Percentiles rank a stretch among this genome's conserved stretches.
phyloP scores from a whole-genome alignment of 1,284 basidiomycete species.

The Neonothopanus nambi region DNA sequence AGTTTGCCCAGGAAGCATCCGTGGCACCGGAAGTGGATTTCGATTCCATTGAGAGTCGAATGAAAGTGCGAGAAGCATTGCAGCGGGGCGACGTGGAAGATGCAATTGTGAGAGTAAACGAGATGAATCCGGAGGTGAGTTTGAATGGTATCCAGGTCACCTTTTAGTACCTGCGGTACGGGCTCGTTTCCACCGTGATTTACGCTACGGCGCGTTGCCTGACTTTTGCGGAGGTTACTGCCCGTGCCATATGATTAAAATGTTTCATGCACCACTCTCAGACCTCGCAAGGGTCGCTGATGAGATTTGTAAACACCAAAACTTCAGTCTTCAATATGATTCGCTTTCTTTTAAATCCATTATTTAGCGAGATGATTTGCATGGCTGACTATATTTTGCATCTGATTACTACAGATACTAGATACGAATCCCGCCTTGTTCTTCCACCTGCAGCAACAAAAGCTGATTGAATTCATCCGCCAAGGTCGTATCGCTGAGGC shows the following conservation, averaged over 20 bases:
- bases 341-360: conserved; percentile 11
- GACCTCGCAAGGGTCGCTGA: conserved; percentile 67
- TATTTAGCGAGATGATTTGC: conserved; percentile 7
- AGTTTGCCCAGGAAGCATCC: conserved; percentile 88
- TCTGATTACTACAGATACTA: conserved; percentile 68
- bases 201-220: conserved; percentile 8
- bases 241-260: conserved; percentile 80
- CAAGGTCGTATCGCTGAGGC: conserved; percentile 80
- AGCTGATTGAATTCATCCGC: conserved; percentile 93
- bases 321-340: conserved; percentile 96
- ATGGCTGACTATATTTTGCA: too few species aligned
- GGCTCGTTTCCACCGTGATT: background rate
- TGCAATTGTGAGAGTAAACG: conserved; percentile 92
- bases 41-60: conserved; percentile 89
- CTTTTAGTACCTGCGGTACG: too few species aligned
- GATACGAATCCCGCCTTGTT: conserved; percentile 90
- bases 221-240: too few species aligned
- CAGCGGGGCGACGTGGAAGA: conserved; percentile 94
- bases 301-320: conserved; percentile 70
- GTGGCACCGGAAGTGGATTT: conserved; percentile 81
- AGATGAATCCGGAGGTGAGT: conserved; percentile 95
- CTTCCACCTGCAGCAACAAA: conserved; percentile 93
- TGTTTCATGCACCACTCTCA: conserved; percentile 99
- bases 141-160: background rate
- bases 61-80: conserved; percentile 91